Conservation (phyloP, 768 basidiomycete genomes). For the Mycena vulgaris region DNA sequence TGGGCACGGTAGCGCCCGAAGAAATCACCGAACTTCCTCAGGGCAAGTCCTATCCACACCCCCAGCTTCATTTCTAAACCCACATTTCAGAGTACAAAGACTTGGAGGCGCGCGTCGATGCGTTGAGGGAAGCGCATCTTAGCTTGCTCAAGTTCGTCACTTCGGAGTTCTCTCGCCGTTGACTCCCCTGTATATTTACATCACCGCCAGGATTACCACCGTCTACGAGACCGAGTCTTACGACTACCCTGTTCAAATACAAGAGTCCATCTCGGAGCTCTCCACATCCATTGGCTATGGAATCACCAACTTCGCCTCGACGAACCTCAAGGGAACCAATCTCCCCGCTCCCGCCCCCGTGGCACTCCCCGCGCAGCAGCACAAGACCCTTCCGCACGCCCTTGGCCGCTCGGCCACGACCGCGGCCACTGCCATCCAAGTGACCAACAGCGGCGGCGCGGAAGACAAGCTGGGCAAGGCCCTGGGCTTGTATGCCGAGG, state of each 20-base stretch:
- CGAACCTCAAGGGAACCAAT: constrained; percentile 91
- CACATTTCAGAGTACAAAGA: constrained; percentile 90
- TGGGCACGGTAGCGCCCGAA: constrained; percentile 90
- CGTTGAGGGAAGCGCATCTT: constrained; percentile 84
- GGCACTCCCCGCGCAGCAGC: constrained; percentile 71
- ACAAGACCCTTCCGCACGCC: constrained; percentile 98
- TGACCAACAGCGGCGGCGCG: constrained; percentile 59
- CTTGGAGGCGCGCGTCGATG: constrained; percentile 95
- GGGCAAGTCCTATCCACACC: constrained; percentile 61
- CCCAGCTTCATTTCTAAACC: background rate
- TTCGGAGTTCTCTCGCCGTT: constrained; percentile 9
- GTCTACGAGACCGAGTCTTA: constrained; percentile 92
- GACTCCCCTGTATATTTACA: background rate
- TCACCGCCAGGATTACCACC: constrained; percentile 76
- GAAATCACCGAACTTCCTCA: constrained; percentile 96
- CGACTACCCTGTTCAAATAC: constrained; percentile 92
- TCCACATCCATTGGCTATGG: constrained; percentile 80
- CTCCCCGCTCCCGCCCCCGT: constrained; percentile 81
- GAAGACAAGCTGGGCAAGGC: constrained; percentile 85
- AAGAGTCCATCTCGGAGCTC: constrained; percentile 84
- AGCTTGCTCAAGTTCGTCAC: constrained; percentile 79
- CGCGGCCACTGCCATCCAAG: constrained; percentile 66
- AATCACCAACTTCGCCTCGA: constrained; percentile 88
- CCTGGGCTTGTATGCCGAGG: constrained; percentile 82
- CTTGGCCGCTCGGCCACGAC: constrained; percentile 84